These are phyloP conservation scores for Didymella sp. DNA, from an alignment of 2,329 filamentous ascomycete genomes.

Conservation along the genomic window DNA sequence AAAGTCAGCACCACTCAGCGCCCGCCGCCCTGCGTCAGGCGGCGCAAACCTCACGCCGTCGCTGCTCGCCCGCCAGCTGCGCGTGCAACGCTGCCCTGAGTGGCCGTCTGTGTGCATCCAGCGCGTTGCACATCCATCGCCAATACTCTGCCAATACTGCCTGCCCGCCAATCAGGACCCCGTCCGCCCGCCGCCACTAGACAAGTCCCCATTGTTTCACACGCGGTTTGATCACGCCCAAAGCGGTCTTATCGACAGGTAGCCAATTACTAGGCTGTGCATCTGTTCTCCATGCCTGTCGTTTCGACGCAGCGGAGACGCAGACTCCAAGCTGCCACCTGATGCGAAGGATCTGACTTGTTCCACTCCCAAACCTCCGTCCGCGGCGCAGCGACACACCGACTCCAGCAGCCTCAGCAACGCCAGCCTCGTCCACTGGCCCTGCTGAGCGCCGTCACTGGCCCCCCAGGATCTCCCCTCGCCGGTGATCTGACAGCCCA, in stretches of 20 bases:
- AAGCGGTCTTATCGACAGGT: constrained; percentile 26
- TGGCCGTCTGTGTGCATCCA: constrained; percentile 14
- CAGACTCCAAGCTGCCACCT: constrained; percentile 10
- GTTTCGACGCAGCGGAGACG: constrained; percentile 16
- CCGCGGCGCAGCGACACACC: constrained; percentile 3
- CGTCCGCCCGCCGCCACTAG: constrained; percentile 22
- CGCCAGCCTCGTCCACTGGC: neutral
- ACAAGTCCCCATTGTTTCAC: constrained; percentile 40
- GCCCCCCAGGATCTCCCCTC: constrained; percentile 6
- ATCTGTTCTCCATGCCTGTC: constrained; percentile 14
- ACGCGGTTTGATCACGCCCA: constrained; percentile 41
- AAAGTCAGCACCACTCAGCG: constrained; percentile 24
- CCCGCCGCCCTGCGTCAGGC: neutral
- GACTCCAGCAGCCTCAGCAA: constrained; percentile 1
- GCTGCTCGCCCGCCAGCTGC: constrained; percentile 18
- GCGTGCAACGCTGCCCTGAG: constrained; percentile 20
- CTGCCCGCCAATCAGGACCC: constrained; percentile 32
- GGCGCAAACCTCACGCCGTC: constrained; percentile 5
- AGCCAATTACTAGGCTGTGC: constrained; percentile 11
- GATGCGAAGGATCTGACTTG: constrained; percentile 6
- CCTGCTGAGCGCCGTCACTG: neutral
- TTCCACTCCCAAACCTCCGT: constrained; percentile 16
- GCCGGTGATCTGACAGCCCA: constrained; percentile 13
- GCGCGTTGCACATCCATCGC: constrained; percentile 35
- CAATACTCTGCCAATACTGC: constrained; percentile 46